phyloP scores from a whole-genome alignment of 164 flowering plant species.

The Dillenia suffruticosa region DNA sequence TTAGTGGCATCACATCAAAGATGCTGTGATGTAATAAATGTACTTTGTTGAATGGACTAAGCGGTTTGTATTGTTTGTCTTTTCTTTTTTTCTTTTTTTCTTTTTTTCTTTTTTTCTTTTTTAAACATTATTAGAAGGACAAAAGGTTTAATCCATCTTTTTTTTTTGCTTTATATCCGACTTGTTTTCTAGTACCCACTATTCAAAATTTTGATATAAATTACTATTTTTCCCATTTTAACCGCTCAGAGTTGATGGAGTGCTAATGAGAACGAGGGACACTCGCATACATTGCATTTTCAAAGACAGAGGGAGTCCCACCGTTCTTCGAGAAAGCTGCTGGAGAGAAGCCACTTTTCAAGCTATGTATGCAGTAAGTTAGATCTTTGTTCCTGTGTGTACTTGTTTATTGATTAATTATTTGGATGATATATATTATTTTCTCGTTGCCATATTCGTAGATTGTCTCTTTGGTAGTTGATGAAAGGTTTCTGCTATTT shows the following conservation, averaged over 20 bases:
- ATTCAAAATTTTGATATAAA: slow-evolving; percentile 8
- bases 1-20: too few species aligned
- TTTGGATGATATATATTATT: too few species aligned
- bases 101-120: too few species aligned
- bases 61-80: too few species aligned
- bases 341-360: slow-evolving; percentile 91
- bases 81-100: too few species aligned
- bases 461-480: too few species aligned
- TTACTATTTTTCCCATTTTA: slow-evolving; percentile 2
- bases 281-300: slow-evolving; percentile 82
- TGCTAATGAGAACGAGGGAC: slow-evolving; percentile 88
- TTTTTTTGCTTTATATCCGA: background rate
- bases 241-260: slow-evolving; percentile 99
- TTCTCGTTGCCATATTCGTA: too few species aligned
- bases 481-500: too few species aligned
- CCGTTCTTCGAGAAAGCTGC: slow-evolving; percentile 77
- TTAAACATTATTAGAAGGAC: too few species aligned
- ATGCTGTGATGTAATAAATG: too few species aligned
- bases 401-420: background rate
- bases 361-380: slow-evolving; percentile 65
- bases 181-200: background rate
- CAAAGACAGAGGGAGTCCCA: slow-evolving; percentile 29
- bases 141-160: background rate
- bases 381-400: slow-evolving; percentile 1
- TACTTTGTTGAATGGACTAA: too few species aligned